Percentiles rank a stretch among this genome's conserved stretches.
These are phyloP conservation scores for Aspergillus fructus DNA, from an alignment of 2,329 filamentous ascomycete genomes.

Conservation along the genomic window DNA sequence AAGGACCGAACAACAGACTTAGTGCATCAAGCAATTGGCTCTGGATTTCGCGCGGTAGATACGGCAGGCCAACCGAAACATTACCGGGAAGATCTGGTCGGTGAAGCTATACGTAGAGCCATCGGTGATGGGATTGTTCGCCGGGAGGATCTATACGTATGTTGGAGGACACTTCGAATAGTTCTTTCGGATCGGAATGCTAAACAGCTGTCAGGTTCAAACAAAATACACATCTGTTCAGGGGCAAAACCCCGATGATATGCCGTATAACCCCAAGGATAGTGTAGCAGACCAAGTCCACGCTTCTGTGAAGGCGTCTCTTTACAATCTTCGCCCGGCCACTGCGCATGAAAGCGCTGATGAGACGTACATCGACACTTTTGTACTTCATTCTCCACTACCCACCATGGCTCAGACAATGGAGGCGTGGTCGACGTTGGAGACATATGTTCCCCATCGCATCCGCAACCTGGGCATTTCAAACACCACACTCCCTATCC, in stretches of 20 bases:
- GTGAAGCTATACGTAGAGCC: constrained; percentile 63
- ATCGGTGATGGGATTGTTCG: constrained; percentile 59
- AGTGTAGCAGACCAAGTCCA: constrained; percentile 65
- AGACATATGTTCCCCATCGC: constrained; percentile 63
- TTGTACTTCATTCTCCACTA: constrained; percentile 61
- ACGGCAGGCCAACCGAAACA: constrained; percentile 77
- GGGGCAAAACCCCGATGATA: constrained; percentile 60
- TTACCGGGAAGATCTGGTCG: constrained; percentile 72
- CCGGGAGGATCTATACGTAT: constrained; percentile 63
- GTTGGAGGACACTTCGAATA: constrained; percentile 22
- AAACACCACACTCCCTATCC: constrained; percentile 62
- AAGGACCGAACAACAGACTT: constrained; percentile 65
- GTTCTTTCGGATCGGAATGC: not conserved
- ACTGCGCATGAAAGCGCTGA: constrained; percentile 29
- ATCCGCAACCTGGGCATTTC: constrained; percentile 73
- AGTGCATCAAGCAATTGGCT: constrained; percentile 65
- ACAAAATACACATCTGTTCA: constrained; percentile 74
- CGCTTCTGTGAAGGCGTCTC: constrained; percentile 65
- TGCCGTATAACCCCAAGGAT: constrained; percentile 62
- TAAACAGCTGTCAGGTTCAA: constrained; percentile 58
- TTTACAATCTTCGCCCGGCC: constrained; percentile 56
- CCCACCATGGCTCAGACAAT: constrained; percentile 54
- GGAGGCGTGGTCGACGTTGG: constrained; percentile 65
- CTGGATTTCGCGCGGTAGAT: constrained; percentile 72
- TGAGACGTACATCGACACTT: constrained; percentile 56